Percentiles rank a stretch among this genome's conserved stretches.
phyloP scores from a whole-genome alignment of 2,329 filamentous ascomycete species.

The Paracamarosporium sp. region DNA sequence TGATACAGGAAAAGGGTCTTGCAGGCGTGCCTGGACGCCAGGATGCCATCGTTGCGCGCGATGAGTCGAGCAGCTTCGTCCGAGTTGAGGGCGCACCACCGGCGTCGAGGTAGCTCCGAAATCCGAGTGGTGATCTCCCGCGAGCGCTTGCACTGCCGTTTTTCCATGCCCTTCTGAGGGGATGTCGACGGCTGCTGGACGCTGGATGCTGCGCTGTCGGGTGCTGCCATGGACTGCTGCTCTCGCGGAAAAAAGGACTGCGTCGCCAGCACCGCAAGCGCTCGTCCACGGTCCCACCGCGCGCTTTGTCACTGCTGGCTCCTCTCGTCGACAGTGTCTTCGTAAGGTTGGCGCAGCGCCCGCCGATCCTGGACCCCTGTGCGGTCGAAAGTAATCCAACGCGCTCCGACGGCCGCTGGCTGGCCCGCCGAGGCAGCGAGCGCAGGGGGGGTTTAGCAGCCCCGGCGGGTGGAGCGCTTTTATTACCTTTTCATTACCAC shows the following conservation, averaged over 20 bases:
- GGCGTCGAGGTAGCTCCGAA: conserved; percentile 24
- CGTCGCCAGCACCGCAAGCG: conserved; percentile 17
- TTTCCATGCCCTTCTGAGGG: neutral
- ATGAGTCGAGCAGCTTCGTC: conserved; percentile 18
- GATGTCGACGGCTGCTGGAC: neutral
- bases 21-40: conserved; percentile 1
- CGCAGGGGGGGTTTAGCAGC: conserved; percentile 34
- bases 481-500: conserved; percentile 41
- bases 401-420: conserved; percentile 40
- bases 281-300: conserved; percentile 33
- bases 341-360: conserved; percentile 45
- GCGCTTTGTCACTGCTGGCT: conserved; percentile 40
- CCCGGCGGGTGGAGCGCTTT: conserved; percentile 25
- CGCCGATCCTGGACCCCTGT: conserved; percentile 39
- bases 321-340: conserved; percentile 35
- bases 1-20: conserved; percentile 12
- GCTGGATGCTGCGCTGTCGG: conserved; percentile 14
- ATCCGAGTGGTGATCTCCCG: conserved; percentile 26
- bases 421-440: conserved; percentile 18
- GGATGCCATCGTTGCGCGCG: conserved; percentile 1
- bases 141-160: conserved; percentile 8
- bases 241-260: conserved; percentile 16
- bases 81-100: conserved; percentile 14
- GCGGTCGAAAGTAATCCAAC: conserved; percentile 42
- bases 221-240: conserved; percentile 12